Evolutionary conservation across 1,284 basidiomycete species (phyloP), one percentile per base, ranked within the genome.

Genomic region (Sporisorium reilianum): DNA sequence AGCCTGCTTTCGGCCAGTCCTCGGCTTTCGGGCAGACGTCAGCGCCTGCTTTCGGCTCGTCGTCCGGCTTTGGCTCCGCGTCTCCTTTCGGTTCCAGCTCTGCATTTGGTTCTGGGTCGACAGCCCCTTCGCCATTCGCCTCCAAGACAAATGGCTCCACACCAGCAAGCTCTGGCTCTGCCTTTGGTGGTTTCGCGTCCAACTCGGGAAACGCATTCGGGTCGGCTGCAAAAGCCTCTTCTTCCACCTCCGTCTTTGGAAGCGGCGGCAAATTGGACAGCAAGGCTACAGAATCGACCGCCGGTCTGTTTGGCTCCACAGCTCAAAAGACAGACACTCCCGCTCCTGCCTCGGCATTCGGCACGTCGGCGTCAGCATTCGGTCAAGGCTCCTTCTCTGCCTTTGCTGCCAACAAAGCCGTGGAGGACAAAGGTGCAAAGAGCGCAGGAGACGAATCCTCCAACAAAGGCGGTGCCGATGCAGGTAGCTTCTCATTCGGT

Each of bases 41-140:
- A 9, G 55, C 68, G 40, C 65, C 62, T 45, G 61, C 67, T 8
- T 78, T 81, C 34, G 80, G 80, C 9, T 67, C 72, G 32, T 75
- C 75, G 18, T 69, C 64, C 14, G 61, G 63, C 48, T 86, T 87
- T 55, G 86, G 86, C 23, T 64, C 77, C 8, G 60, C 84, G 22
- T 68, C 80, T 18, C 79, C 80, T 1, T 81, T 84, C 58, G 80
- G 77, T 7, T 64, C 78, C 14, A 25, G 64, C 11, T 56, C 78
- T 28, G 74, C 80, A 12, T 81, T 79, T 66, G 81, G 77, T 30
- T 50, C 48, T 5, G 42, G 23, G 9, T 53, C 65, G 9, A n/a
- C 51, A 1, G 34, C 55, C 2, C 52, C 67, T 20, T 67, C 68
- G 23, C 61, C 67, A 3, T 76, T 67, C 51, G 64, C 57, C 1